These are phyloP conservation scores for Puccinia hordei DNA, from an alignment of 1,284 basidiomycete genomes.

Conservation along the genomic window DNA sequence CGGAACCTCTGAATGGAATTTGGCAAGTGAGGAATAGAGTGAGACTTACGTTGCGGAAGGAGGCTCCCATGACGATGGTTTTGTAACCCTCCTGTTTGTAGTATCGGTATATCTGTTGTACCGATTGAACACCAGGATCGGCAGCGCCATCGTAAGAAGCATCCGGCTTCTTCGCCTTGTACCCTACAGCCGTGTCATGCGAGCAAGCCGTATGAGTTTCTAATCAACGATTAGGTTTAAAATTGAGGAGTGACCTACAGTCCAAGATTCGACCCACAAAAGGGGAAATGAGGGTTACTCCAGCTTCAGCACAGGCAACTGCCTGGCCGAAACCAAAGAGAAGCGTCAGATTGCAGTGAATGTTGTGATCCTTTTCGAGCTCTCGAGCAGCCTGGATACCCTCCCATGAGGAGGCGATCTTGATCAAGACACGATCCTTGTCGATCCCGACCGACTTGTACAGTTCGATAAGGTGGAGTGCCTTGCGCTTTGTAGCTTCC, in stretches of 20 bases:
- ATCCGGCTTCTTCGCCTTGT: constrained; percentile 82
- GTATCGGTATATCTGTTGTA: constrained; percentile 95
- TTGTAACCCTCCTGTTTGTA: constrained; percentile 99
- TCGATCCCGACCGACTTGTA: constrained; percentile 88
- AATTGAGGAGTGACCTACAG: constrained; percentile 9
- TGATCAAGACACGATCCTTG: constrained; percentile 70
- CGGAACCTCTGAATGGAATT: background rate
- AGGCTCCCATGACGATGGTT: constrained; percentile 99
- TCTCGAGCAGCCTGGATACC: constrained; percentile 98
- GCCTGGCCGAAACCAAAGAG: constrained; percentile 98
- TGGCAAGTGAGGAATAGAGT: background rate
- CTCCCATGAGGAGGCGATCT: constrained; percentile 98
- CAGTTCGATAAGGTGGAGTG: constrained; percentile 69
- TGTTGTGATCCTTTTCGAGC: constrained; percentile 85
- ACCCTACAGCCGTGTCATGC: constrained; percentile 68
- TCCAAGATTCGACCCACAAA: constrained; percentile 80
- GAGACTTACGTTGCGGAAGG: constrained; percentile 81
- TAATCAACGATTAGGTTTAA: background rate
- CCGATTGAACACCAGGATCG: constrained; percentile 96
- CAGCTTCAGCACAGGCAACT: constrained; percentile 96
- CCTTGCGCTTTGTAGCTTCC: constrained; percentile 82
- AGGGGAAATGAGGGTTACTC: constrained; percentile 96
- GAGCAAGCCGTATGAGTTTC: background rate
- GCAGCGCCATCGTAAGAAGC: constrained; percentile 80
- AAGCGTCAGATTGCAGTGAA: constrained; percentile 98